phyloP scores from a whole-genome alignment of 2,329 filamentous ascomycete genomes.

The Endocalyx cinctus region DNA sequence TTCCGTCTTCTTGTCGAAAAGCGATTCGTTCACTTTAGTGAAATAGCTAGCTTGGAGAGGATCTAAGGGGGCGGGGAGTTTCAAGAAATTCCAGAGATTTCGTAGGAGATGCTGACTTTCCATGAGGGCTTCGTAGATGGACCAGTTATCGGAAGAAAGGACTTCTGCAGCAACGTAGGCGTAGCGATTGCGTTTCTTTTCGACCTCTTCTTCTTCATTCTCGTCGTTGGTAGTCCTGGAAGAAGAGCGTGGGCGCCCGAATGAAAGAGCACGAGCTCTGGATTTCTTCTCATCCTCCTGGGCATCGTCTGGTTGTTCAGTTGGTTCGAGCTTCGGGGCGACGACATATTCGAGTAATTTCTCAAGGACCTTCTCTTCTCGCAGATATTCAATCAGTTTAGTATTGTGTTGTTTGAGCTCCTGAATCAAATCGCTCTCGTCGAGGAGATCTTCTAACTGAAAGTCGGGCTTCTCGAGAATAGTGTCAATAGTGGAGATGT shows the following conservation, averaged over 20 bases:
- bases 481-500: conserved; percentile 91
- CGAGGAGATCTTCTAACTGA: conserved; percentile 89
- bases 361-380: conserved; percentile 80
- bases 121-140: conserved; percentile 87
- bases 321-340: conserved; percentile 63
- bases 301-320: conserved; percentile 48
- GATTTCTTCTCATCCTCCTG: conserved; percentile 38
- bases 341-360: conserved; percentile 88
- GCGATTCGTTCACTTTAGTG: conserved; percentile 96
- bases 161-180: conserved; percentile 92
- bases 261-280: conserved; percentile 34
- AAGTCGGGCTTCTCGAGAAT: conserved; percentile 97
- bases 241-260: conserved; percentile 49
- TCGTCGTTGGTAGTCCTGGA: conserved; percentile 46
- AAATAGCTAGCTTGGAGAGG: conserved; percentile 96
- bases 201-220: conserved; percentile 66
- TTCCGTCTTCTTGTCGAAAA: conserved; percentile 96
- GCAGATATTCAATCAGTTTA: conserved; percentile 92
- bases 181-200: conserved; percentile 90
- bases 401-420: conserved; percentile 98
- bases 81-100: conserved; percentile 88
- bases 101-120: conserved; percentile 74
- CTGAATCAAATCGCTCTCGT: conserved; percentile 93
- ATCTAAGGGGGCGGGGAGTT: conserved; percentile 78
- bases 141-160: conserved; percentile 93